Evolutionary conservation across 2,329 filamentous ascomycete species (phyloP).

Genomic region (Paramyrothecium sp.): DNA sequence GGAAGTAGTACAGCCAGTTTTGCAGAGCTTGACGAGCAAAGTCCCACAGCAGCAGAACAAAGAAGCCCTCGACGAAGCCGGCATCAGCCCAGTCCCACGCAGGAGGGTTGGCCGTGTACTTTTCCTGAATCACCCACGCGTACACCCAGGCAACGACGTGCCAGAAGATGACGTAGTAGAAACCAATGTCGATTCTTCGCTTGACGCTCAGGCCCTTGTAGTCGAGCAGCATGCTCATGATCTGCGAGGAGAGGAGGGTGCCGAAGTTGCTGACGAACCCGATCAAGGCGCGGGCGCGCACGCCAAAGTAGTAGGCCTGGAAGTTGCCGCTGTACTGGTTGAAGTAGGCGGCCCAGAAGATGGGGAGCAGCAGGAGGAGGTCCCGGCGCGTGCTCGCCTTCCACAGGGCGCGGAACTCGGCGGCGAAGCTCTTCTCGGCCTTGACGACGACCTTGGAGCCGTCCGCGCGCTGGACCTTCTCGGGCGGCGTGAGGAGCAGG

Average conservation of each 20-base stretch:
- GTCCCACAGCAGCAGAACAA: conserved; percentile 46
- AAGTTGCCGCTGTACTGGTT: conserved; percentile 42
- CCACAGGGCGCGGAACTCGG: conserved; percentile 19
- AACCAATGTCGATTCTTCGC: conserved; percentile 39
- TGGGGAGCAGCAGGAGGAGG: conserved; percentile 16
- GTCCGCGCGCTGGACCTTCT: conserved; percentile 11
- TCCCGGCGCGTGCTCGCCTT: conserved; percentile 14
- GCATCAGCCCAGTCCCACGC: conserved; percentile 37
- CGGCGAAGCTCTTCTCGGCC: conserved; percentile 16
- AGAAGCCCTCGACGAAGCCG: conserved; percentile 45
- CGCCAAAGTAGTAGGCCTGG: conserved; percentile 36
- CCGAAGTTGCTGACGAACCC: conserved; percentile 37
- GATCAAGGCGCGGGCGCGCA: conserved; percentile 44
- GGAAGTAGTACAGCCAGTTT: conserved; percentile 56
- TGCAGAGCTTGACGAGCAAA: conserved; percentile 51
- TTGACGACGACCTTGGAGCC: conserved; percentile 19
- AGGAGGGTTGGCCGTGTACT: conserved; percentile 41
- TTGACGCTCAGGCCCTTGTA: conserved; percentile 34
- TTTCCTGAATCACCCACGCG: conserved; percentile 51
- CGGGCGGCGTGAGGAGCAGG: conserved; percentile 22
- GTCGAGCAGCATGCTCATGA: conserved; percentile 44
- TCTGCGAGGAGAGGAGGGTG: conserved; percentile 38
- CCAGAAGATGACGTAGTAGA: conserved; percentile 41
- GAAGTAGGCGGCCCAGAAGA: conserved; percentile 25
- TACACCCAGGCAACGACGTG: conserved; percentile 51